Base-by-base conservation (phyloP, 495 filamentous ascomycete genomes). In the Xanthoparmelia taractica region DNA sequence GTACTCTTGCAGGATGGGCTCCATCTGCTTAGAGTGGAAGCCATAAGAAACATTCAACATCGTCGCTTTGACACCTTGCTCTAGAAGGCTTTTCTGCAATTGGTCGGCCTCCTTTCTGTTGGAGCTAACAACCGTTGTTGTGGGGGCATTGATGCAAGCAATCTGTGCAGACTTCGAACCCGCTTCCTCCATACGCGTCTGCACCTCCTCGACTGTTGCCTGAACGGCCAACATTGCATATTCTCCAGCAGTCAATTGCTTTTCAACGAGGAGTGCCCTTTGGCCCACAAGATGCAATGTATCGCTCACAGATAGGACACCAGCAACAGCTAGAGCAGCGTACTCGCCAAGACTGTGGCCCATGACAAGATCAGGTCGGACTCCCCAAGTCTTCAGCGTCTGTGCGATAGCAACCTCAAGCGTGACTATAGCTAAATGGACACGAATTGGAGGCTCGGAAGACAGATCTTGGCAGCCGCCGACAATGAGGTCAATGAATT, bases 21-120 rank as follows among this genome's bases (percentile, higher is more conserved):
- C 86, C 36, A 92, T 82, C 67, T 92, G 90, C 0, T 81, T 76
- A 10, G 89, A 88, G 72, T 94, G 90, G 78, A 91, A 93, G 17
- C 87, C 90, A 62, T 86, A 92, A 36, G 87, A 85, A 18, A 92
- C 82, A 36, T 84, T 81, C 6, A 93, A 37, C 23, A n/a, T 36
- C 27, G 61, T 63, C 18, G 59, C 45, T 27, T 29, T 61, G 13
- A 20, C 17, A 4, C 60, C 60, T 33, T 41, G 45, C 4, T 17
- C 13, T 23, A 17, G 6, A 13, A 63, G 23, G 61, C 45, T 20
- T 18, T 47, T 37, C 61, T 63, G 17, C 5, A 72, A 48, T 38
- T 23, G n/a, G 4, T 48, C 47, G 8, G 43, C 8, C 13, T 65
- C 25, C 34, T 27, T 29, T 29, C 37, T 8, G 58, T 60, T 27